Evolutionary conservation across 345 rosid genomes (phyloP).

Genomic region (Anastatica hierochuntica): DNA sequence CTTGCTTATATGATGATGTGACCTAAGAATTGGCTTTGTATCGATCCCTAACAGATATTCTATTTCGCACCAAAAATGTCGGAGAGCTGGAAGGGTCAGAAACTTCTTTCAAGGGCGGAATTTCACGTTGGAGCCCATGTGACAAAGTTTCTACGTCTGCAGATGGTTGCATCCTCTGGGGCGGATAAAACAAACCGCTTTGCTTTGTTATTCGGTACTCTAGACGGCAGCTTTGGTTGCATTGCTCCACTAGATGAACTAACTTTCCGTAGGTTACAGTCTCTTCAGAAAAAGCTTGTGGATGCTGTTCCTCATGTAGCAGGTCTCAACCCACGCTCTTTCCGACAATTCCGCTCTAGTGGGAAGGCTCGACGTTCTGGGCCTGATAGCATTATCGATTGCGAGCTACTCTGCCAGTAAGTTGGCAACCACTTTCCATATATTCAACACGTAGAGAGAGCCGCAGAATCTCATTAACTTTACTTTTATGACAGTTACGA

Average conservation of each 20-base stretch:
- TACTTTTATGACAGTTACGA: slow-evolving; percentile 52
- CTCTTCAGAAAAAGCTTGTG: slow-evolving; percentile 79
- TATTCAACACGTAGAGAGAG: not conserved
- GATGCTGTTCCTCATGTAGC: slow-evolving; percentile 91
- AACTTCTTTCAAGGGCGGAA: slow-evolving; percentile 90
- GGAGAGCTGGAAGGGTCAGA: slow-evolving; percentile 98
- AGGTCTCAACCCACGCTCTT: slow-evolving; percentile 87
- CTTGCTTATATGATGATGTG: no score
- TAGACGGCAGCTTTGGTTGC: slow-evolving; percentile 93
- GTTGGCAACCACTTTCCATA: slow-evolving; percentile 20
- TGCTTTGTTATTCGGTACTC: slow-evolving; percentile 77
- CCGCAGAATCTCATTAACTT: not conserved
- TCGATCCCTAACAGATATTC: slow-evolving; percentile 50
- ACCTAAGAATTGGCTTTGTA: no score
- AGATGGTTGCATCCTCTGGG: slow-evolving; percentile 66
- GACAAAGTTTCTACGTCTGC: slow-evolving; percentile 80
- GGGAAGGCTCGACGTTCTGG: slow-evolving; percentile 93
- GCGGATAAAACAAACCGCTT: slow-evolving; percentile 85
- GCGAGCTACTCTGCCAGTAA: slow-evolving; percentile 90
- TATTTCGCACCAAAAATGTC: slow-evolving; percentile 90
- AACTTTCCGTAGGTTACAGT: slow-evolving; percentile 87
- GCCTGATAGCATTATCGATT: slow-evolving; percentile 90
- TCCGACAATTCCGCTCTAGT: slow-evolving; percentile 67
- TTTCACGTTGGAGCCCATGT: slow-evolving; percentile 90
- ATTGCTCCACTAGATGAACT: slow-evolving; percentile 91